Percentiles rank a stretch among this genome's conserved stretches.
Conservation (phyloP, 2,329 filamentous ascomycete species). For the Exserohilum turcica region DNA sequence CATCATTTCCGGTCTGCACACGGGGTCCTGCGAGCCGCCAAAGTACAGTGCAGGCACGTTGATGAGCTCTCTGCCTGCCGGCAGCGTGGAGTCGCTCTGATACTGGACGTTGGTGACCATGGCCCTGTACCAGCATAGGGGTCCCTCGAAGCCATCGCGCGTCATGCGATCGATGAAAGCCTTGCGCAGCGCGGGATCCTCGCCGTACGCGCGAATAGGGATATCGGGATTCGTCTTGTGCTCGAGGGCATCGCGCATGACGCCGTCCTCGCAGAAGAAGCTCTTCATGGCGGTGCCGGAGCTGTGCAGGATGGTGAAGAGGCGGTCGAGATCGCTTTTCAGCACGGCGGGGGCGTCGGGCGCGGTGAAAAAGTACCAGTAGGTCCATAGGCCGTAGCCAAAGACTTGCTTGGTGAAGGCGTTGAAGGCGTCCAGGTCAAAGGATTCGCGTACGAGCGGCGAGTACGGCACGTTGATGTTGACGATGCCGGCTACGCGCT, state of each 20-base stretch:
- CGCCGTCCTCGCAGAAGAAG: constrained; percentile 47
- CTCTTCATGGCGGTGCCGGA: constrained; percentile 41
- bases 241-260: constrained; percentile 38
- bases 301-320: constrained; percentile 46
- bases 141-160: constrained; percentile 42
- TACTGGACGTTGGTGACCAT: constrained; percentile 31
- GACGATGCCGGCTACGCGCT: constrained; percentile 50
- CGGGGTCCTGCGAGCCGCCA: constrained; percentile 41
- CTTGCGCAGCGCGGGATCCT: constrained; percentile 36
- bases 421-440: constrained; percentile 48
- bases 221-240: constrained; percentile 3
- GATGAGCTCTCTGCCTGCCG: constrained; percentile 27
- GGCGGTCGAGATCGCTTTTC: constrained; percentile 46
- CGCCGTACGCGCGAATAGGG: constrained; percentile 43
- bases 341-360: constrained; percentile 50
- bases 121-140: constrained; percentile 49
- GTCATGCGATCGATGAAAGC: constrained; percentile 44
- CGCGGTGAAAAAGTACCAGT: constrained; percentile 55
- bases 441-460: constrained; percentile 39
- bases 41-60: constrained; percentile 49
- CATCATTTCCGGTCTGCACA: constrained; percentile 42
- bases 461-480: constrained; percentile 53
- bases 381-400: constrained; percentile 49
- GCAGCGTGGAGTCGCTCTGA: constrained; percentile 33
- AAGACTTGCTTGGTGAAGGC: constrained; percentile 37